phyloP scores from a whole-genome alignment of 441 rosid species.

The Pelargonium hybrid region DNA sequence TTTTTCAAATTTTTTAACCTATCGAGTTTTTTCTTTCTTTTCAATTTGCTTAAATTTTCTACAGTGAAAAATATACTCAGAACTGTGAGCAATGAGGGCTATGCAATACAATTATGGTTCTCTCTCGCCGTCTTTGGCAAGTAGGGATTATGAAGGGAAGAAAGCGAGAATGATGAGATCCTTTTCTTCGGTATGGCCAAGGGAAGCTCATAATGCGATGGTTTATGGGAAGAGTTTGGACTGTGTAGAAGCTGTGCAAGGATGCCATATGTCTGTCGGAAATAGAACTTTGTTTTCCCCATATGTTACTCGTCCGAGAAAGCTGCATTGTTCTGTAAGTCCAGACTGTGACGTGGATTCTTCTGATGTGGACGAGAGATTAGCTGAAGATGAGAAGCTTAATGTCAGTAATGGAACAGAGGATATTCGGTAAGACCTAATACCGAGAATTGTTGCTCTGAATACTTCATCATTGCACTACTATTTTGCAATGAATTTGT shows the following conservation, averaged over 20 bases:
- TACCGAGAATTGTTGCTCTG: constrained; percentile 13
- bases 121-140: not conserved
- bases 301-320: constrained; percentile 27
- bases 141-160: not conserved
- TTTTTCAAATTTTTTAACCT: not conserved
- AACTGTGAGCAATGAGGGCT: not conserved
- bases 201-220: constrained; percentile 11
- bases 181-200: constrained; percentile 15
- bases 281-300: constrained; percentile 24
- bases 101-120: not conserved
- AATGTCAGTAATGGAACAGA: constrained; percentile 17
- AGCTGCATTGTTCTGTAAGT: constrained; percentile 23
- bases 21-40: not conserved
- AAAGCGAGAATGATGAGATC: constrained; percentile 13
- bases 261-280: constrained; percentile 21
- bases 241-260: constrained; percentile 17
- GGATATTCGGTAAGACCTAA: constrained; percentile 39
- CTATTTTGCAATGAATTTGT: not conserved
- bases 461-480: not conserved
- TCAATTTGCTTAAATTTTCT: not conserved
- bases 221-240: constrained; percentile 19
- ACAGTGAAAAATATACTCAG: not conserved
- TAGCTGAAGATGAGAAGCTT: constrained; percentile 29
- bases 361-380: constrained; percentile 24
- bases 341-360: constrained; percentile 39